Evolutionary conservation across 2,329 filamentous ascomycete species (phyloP).

Genomic region (Colletotrichum nymphaeae): DNA sequence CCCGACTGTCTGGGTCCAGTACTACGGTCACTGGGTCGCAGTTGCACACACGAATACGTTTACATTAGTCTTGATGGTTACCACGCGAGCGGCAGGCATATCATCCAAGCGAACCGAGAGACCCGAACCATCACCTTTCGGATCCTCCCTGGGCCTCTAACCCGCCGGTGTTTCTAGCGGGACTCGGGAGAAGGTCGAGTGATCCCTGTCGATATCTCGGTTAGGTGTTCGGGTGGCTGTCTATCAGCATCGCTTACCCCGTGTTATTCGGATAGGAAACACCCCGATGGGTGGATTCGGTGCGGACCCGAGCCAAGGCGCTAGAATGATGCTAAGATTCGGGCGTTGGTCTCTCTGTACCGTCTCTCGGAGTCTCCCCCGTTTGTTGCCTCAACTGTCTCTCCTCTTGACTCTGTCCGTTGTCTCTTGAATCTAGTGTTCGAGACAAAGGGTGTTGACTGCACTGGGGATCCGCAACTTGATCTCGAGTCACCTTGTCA

Average conservation of each 20-base stretch:
- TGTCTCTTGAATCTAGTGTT: neutral
- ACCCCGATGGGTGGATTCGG: neutral
- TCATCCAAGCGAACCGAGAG: conserved; percentile 7
- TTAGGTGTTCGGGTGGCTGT: conserved; percentile 5
- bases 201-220: conserved; percentile 13
- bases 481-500: neutral
- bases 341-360: conserved; percentile 5
- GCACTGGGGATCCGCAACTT: neutral
- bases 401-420: neutral
- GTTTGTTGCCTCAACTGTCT: neutral
- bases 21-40: too few relatives aligned
- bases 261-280: conserved; percentile 11
- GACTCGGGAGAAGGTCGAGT: too few relatives aligned
- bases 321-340: conserved; percentile 28
- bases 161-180: neutral
- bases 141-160: neutral
- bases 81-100: conserved; percentile 28
- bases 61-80: neutral
- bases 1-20: conserved; percentile 12
- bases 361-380: neutral
- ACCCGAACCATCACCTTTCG: conserved; percentile 2
- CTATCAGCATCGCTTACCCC: conserved; percentile 29
- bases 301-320: conserved; percentile 27
- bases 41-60: neutral
- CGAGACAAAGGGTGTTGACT: neutral